Base-by-base conservation (phyloP, 306 rosid species). In the Vigna hirtella region DNA sequence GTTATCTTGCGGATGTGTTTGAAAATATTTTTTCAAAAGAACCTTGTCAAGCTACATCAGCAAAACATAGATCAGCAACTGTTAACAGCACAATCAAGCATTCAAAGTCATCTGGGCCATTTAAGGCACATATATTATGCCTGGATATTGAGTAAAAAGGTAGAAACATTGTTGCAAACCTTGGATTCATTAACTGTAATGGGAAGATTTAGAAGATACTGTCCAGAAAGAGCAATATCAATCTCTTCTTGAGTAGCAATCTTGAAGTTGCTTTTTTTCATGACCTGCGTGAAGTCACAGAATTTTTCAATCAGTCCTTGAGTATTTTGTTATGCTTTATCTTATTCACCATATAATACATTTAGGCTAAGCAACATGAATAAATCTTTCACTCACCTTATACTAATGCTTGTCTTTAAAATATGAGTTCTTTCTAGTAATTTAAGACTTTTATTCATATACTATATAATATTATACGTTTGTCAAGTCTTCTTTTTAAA, bases 171-270 rank as follows among this genome's bases (percentile, higher is more conserved):
- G 17, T 67, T 7, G 50, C 85, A 75, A 85, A 94, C 97, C 97
- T 94, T 92, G 71, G 94, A 86, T 18, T 92, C 93, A 77, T 92
- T 83, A 57, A 94, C 97, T 12, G 76, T 83, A 34, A 94, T 94
- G 58, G 98, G 98, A 85, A 94, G 98, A 88, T 92, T 89, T 53
- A 94, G 85, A 83, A 89, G 98, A 92, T 92, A 94, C 73, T 94
- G 90, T 57, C 97, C 98, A 0, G 97, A 92, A 81, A 50, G 91
- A 62, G 98, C 97, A 72, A 92, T 62, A 72, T 92, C 91, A 63
- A 90, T 78, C 85, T 94, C 98, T 65, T 92, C 91, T 3, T 89
- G 86, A 74, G 85, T 87, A 64, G 89, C 83, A 74, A 94, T 80
- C 87, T 92, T 94, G 88, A 94, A 94, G 83, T 94, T 90, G 86